Evolutionary conservation across 495 filamentous ascomycete species (phyloP), one percentile per base, ranked within the genome.

Genomic region (Collariella sp.): DNA sequence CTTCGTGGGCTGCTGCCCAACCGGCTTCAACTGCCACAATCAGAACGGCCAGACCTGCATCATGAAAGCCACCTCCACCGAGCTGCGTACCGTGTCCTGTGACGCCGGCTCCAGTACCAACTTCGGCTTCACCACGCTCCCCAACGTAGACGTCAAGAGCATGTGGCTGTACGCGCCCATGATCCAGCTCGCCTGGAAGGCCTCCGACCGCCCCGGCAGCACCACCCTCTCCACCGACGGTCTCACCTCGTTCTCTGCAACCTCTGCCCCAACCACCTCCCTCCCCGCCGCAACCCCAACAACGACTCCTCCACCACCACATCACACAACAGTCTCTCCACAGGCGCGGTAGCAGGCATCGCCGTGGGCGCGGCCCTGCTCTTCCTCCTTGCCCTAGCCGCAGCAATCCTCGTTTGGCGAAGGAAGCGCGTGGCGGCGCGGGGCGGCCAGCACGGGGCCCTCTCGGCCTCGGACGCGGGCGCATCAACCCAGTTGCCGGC

Each of bases 1-100:
- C 0, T 65, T 66, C 13, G 52, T 66, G 2, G 68, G 66, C 3
- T 70, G 68, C 46, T 70, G 66, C 36, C 66, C 68, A 3, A 31
- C 40, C 22, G 62, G 62, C 6, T 67, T 55, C 52, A 11, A 10
- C 7, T 67, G 63, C 44, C 31, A 34, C 18, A 65, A 67, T 50
- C 29, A 52, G 20, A 44, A 59, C 29, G 57, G 48, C n/a, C 64
- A 67, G 49, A 69, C 66, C 20, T 70, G 68, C 26, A 42, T 61
- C 13, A 35, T 53, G 13, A 41, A 31, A 12, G 54, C 53, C 6
- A 38, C 35, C 12, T 44, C 52, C 11, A 62, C 57, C 4, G 23
- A 43, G 3, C 31, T 67, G 15, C 39, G 38, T 11, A 63, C 64
- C 3, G 57, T 59, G 9, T 33, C 16, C 6, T 67, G 64, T 41